A percentile compares a stretch with the other conserved stretches of the same genome.
Evolutionary conservation across 495 filamentous ascomycete genomes (phyloP).

Genomic region (Hypoxylon subgilvum): DNA sequence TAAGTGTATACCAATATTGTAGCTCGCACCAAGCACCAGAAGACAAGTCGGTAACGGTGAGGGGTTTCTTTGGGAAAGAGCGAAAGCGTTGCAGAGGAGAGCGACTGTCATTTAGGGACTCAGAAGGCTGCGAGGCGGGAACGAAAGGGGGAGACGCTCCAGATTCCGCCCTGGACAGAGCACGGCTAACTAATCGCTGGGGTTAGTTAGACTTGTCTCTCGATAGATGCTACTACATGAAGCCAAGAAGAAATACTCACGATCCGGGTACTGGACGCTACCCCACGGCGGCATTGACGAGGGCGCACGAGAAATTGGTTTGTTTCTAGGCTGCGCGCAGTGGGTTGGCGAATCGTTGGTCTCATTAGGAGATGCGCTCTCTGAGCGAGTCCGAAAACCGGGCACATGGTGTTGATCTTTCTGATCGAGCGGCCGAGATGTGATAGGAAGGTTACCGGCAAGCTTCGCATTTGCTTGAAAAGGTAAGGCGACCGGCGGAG

Average conservation of each 20-base stretch:
- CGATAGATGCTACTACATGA: background rate
- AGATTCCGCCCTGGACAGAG: conserved; percentile 31
- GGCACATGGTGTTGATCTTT: conserved; percentile 1
- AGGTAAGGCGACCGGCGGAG: background rate
- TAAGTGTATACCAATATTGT: conserved; percentile 87
- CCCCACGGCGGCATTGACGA: conserved; percentile 14
- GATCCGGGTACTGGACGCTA: conserved; percentile 52
- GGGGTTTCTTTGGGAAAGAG: conserved; percentile 71
- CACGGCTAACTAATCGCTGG: conserved; percentile 71
- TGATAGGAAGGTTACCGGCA: background rate
- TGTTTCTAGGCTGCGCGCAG: background rate
- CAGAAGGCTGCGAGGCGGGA: background rate
- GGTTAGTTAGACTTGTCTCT: conserved; percentile 60
- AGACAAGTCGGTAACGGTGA: conserved; percentile 90
- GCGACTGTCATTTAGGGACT: conserved; percentile 35
- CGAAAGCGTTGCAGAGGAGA: conserved; percentile 74
- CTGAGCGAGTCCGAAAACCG: background rate
- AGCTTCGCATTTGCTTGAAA: background rate
- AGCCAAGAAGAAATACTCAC: conserved; percentile 45
- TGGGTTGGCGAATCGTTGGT: background rate
- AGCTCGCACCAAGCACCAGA: conserved; percentile 94
- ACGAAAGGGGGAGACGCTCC: conserved; percentile 5
- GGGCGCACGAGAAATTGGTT: conserved; percentile 17
- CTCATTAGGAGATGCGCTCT: background rate
- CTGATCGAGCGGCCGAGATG: background rate